Evolutionary conservation across 345 rosid genomes (phyloP), one percentile per base, ranked within the genome.

Genomic region (Citrus unshiu): DNA sequence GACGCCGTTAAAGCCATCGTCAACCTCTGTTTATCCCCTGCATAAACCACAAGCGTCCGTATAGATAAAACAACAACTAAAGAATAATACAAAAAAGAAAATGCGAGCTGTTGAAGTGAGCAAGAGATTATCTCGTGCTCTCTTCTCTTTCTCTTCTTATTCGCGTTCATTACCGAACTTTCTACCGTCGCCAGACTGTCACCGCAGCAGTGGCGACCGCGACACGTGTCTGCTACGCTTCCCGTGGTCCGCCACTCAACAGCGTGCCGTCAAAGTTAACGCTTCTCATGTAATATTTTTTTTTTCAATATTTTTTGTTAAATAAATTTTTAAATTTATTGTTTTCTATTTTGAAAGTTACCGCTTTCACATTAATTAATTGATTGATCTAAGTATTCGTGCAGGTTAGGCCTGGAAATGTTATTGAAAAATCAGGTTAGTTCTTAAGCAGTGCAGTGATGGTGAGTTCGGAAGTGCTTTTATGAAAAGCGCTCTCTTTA

Each of bases 391-490:
- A 49, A 22, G 37, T 80, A 40, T 6, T 78, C 30, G 22, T 73
- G 89, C 93, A 95, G 99, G 77, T 93, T 67, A 86, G 89, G 84
- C 82, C 93, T 62, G 98, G 98, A 74, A 95, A 93, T 80, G 93
- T 95, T 21, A 90, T 95, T 76, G 97, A 95, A 83, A 89, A 90
- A 85, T 83, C 95, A 87, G 98, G 98, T 93, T 73, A 67, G 21
- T 65, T 29, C 72, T 72, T 58, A 16, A 69, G n/a, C 70, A 19
- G 14, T 65, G 69, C 24, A 7, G 68, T 4, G 10, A 39, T 60
- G 4, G 37, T 46, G 56, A 24, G 30, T 39, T 66, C 22, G 40
- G 27, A 66, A 37, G 9, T 39, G 30, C 51, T n/a, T 68, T 39
- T 9, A 49, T n/a, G 5, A 7, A 43, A 5, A n/a, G 72, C 56